These are phyloP conservation scores for Bipolaris sorokiniana DNA, from an alignment of 2,329 filamentous ascomycete species.

Conservation along the genomic window DNA sequence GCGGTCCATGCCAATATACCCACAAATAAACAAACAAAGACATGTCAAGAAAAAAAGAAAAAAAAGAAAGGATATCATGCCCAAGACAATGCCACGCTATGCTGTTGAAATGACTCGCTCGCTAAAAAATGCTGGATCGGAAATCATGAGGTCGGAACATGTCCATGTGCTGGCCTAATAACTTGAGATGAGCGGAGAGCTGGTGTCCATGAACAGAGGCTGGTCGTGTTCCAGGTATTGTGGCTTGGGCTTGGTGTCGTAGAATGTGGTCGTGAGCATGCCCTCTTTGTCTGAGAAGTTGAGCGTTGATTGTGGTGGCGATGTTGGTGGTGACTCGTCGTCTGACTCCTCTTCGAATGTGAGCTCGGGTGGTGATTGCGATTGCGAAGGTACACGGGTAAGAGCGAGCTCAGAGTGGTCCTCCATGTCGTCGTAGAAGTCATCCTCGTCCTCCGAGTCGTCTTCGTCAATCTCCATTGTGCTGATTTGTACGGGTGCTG, in stretches of 20 bases:
- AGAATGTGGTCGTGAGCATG: constrained; percentile 55
- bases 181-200: constrained; percentile 49
- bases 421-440: constrained; percentile 56
- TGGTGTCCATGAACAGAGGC: constrained; percentile 51
- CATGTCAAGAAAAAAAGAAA: constrained; percentile 11
- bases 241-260: constrained; percentile 48
- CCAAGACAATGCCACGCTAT: constrained; percentile 30
- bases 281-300: constrained; percentile 56
- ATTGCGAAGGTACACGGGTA: constrained; percentile 52
- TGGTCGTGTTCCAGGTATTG: constrained; percentile 48
- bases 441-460: constrained; percentile 51
- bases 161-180: constrained; percentile 42
- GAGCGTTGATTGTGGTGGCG: constrained; percentile 53
- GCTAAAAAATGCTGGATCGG: constrained; percentile 49
- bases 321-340: constrained; percentile 56
- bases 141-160: constrained; percentile 41
- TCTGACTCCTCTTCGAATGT: constrained; percentile 57
- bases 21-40: constrained; percentile 5
- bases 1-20: constrained; percentile 21
- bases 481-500: constrained; percentile 52
- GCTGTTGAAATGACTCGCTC: constrained; percentile 44
- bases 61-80: constrained; percentile 36
- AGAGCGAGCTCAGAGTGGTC: constrained; percentile 56
- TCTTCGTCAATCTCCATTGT: constrained; percentile 52
- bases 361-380: constrained; percentile 57